phyloP scores from a whole-genome alignment of 345 rosid species.

The Combretum micranthum region DNA sequence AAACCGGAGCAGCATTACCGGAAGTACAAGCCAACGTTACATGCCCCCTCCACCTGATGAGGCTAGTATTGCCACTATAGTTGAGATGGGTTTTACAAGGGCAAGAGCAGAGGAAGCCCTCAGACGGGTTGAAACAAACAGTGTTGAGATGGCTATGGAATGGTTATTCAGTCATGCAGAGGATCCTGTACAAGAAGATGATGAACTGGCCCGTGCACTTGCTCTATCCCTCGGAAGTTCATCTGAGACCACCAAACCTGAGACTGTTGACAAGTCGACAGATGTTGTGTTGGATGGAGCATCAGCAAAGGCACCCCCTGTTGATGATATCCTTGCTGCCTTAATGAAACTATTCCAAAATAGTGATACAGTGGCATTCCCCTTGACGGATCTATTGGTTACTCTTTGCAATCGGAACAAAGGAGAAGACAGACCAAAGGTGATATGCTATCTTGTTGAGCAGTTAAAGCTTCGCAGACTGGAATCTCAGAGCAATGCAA shows the following conservation, averaged over 20 bases:
- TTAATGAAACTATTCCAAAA: conserved; percentile 68
- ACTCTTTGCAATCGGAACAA: conserved; percentile 83
- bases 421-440: conserved; percentile 82
- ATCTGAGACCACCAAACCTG: conserved; percentile 73
- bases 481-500: conserved; percentile 63
- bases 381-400: conserved; percentile 79
- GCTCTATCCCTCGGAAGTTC: conserved; percentile 91
- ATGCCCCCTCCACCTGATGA: conserved; percentile 90
- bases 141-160: conserved; percentile 98
- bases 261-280: conserved; percentile 54
- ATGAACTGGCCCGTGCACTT: conserved; percentile 92
- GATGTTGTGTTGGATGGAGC: conserved; percentile 50
- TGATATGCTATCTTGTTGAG: conserved; percentile 68
- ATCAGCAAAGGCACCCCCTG: conserved; percentile 59
- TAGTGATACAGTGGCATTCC: conserved; percentile 66
- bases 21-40: conserved; percentile 64
- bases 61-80: conserved; percentile 73
- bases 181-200: conserved; percentile 95
- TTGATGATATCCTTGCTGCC: conserved; percentile 80
- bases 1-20: conserved; percentile 54
- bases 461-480: conserved; percentile 70
- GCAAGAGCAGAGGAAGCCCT: conserved; percentile 93
- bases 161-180: conserved; percentile 85
- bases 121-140: conserved; percentile 87
- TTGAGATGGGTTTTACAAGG: conserved; percentile 97